Evolutionary conservation across 1,139 yeast genomes (phyloP).

Genomic region (Nakaseomyces nivariensis): DNA sequence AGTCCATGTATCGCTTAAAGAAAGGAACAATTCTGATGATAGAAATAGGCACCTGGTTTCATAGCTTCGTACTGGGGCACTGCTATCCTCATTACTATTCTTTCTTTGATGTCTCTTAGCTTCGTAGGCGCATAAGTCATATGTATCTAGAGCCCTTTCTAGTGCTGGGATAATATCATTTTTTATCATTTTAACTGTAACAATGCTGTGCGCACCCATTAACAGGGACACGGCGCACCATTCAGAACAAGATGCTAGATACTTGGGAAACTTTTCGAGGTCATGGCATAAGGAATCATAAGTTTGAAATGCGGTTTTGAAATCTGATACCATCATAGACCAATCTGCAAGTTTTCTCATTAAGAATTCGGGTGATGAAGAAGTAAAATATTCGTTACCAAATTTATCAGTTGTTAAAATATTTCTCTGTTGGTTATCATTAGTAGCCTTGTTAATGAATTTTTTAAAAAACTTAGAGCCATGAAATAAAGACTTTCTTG

Average conservation of each 20-base stretch:
- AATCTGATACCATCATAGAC: constrained; percentile 82
- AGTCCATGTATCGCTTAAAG: constrained; percentile 34
- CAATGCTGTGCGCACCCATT: constrained; percentile 57
- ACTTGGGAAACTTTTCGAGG: constrained; percentile 37
- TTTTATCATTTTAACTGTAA: constrained; percentile 50
- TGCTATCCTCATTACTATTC: constrained; percentile 9
- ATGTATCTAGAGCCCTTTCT: constrained; percentile 38
- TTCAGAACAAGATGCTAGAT: constrained; percentile 79
- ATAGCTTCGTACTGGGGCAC: constrained; percentile 27
- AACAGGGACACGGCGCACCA: constrained; percentile 70
- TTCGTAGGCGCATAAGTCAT: constrained; percentile 16
- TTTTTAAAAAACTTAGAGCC: constrained; percentile 26
- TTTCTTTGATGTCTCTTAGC: constrained; percentile 7
- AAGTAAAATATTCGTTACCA: constrained; percentile 21
- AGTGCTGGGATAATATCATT: constrained; percentile 48
- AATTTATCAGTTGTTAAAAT: constrained; percentile 13
- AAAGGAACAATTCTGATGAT: constrained; percentile 32
- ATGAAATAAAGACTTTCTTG: constrained; percentile 43
- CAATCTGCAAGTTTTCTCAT: constrained; percentile 84
- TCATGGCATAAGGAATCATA: constrained; percentile 80
- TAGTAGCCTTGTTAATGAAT: constrained; percentile 29
- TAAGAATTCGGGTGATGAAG: constrained; percentile 58
- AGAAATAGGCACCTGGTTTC: constrained; percentile 32
- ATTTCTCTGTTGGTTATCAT: constrained; percentile 40
- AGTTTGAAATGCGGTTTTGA: constrained; percentile 72